phyloP scores from a whole-genome alignment of 495 filamentous ascomycete genomes.

The Penicillium ucsense region DNA sequence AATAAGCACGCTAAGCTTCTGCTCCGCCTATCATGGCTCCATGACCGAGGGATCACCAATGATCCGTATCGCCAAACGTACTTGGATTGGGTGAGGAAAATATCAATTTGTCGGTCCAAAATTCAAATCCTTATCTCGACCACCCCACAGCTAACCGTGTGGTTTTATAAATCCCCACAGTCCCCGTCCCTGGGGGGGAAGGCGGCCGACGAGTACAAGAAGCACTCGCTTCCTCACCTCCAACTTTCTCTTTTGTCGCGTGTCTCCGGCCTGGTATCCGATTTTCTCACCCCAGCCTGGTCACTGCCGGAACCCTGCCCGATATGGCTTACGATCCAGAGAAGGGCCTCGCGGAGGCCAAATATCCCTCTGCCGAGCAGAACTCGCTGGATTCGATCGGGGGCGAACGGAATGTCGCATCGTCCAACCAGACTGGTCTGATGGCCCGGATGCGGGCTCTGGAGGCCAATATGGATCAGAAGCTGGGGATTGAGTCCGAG shows the following conservation, averaged over 20 bases:
- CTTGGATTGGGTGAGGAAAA: background rate
- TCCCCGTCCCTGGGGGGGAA: too few relatives aligned
- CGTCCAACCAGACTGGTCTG: conserved; percentile 7
- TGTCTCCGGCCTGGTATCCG: background rate
- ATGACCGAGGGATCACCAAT: too few relatives aligned
- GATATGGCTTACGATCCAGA: conserved; percentile 7
- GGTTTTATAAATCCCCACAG: background rate
- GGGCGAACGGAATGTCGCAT: background rate
- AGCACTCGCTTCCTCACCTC: too few relatives aligned
- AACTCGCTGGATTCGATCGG: conserved; percentile 1
- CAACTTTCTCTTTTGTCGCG: background rate
- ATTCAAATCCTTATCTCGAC: background rate
- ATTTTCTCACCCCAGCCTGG: background rate
- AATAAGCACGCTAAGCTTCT: background rate
- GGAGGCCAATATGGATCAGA: conserved; percentile 38
- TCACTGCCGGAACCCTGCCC: background rate
- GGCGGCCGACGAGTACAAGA: too few relatives aligned
- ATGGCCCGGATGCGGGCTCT: conserved; percentile 26
- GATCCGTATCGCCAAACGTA: too few relatives aligned
- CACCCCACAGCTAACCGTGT: background rate
- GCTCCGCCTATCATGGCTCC: background rate
- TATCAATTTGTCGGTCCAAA: background rate
- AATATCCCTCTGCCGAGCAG: conserved; percentile 2
- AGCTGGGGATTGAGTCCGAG: conserved; percentile 41
- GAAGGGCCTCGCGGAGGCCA: conserved; percentile 4